A percentile compares a stretch with the other conserved stretches of the same genome.
Conservation (phyloP, 202 grass and related monocot species). For the Panicum hallii region DNA sequence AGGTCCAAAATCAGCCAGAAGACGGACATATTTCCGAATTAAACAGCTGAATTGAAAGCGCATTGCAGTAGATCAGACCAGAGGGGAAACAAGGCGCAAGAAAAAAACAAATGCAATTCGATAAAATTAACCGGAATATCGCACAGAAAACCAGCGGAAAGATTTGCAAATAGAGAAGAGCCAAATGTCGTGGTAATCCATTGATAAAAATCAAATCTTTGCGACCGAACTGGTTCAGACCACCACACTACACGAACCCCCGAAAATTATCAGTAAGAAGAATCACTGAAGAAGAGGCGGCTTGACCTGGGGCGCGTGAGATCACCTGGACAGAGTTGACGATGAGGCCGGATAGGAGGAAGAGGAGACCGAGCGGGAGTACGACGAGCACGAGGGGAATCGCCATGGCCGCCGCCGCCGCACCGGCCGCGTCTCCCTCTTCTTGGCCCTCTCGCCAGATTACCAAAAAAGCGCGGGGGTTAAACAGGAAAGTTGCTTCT, state of each 20-base stretch:
- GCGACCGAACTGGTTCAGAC: neutral
- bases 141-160: neutral
- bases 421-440: neutral
- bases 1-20: neutral
- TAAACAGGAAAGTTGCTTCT: neutral
- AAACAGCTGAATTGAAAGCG: constrained; percentile 14
- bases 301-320: neutral
- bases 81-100: neutral
- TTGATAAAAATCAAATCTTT: neutral
- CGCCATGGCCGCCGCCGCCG: constrained; percentile 50
- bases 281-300: neutral
- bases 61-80: neutral
- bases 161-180: neutral
- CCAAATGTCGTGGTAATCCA: neutral
- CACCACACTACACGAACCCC: neutral
- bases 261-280: neutral
- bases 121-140: neutral
- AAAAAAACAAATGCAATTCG: neutral
- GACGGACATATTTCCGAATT: neutral
- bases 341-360: constrained; percentile 83
- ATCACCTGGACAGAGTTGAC: constrained; percentile 77
- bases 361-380: constrained; percentile 87
- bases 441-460: neutral
- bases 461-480: neutral
- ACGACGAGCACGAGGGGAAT: constrained; percentile 67